phyloP scores from a whole-genome alignment of 2,329 filamentous ascomycete genomes.

The Fusarium secorum region DNA sequence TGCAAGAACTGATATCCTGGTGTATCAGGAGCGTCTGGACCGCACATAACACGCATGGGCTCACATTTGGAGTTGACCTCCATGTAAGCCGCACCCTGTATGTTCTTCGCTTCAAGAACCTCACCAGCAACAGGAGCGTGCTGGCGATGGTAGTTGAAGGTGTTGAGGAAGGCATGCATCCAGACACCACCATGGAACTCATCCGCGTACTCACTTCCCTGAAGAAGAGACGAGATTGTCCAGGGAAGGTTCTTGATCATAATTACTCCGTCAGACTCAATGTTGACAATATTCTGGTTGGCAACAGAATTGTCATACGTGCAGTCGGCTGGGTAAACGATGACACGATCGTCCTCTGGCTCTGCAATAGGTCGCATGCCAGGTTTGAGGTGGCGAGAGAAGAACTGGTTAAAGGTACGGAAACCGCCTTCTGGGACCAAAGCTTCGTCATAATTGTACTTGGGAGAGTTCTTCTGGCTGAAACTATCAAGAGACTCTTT shows the following conservation, averaged over 20 bases:
- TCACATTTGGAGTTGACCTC: constrained; percentile 6
- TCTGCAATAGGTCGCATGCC: background rate
- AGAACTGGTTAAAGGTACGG: constrained; percentile 11
- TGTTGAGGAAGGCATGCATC: constrained; percentile 19
- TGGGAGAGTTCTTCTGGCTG: background rate
- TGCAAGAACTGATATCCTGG: constrained; percentile 13
- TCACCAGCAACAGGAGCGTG: background rate
- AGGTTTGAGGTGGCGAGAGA: constrained; percentile 1
- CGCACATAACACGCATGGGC: background rate
- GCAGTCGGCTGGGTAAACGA: constrained; percentile 7
- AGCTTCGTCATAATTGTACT: constrained; percentile 1
- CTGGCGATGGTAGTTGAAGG: constrained; percentile 6
- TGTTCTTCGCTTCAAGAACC: constrained; percentile 7
- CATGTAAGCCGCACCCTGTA: background rate
- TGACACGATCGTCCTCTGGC: background rate
- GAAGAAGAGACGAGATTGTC: constrained; percentile 2
- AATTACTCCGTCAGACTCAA: background rate
- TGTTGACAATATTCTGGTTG: constrained; percentile 6
- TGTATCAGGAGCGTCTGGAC: background rate
- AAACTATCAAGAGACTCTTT: background rate
- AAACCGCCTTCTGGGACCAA: constrained; percentile 3
- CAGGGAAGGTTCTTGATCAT: constrained; percentile 1
- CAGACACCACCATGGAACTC: constrained; percentile 9
- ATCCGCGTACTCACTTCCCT: background rate
- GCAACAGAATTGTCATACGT: background rate